Conservation (phyloP, 2,329 filamentous ascomycete genomes). For the Ophiostoma novo-ulmi region DNA sequence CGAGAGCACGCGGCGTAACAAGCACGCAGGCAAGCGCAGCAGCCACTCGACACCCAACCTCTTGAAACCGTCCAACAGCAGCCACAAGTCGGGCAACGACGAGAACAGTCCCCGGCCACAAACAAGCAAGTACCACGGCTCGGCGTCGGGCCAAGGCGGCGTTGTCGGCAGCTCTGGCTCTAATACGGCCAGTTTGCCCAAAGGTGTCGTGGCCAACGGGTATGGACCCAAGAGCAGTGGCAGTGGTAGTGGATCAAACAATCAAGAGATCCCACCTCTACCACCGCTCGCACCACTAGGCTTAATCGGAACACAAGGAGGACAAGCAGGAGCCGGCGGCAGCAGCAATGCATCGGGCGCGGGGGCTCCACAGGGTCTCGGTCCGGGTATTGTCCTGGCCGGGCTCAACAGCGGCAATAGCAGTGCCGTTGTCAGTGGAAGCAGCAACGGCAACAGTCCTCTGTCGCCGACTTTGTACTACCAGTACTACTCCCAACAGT, state of each 20-base stretch:
- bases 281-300: neutral
- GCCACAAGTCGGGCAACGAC: slow-evolving; percentile 37
- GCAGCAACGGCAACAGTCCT: slow-evolving; percentile 30
- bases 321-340: neutral
- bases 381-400: slow-evolving; percentile 6
- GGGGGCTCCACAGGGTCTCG: neutral
- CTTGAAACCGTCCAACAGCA: slow-evolving; percentile 43
- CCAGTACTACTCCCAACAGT: slow-evolving; percentile 23
- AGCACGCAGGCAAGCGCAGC: slow-evolving; percentile 45
- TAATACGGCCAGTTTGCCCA: slow-evolving; percentile 44
- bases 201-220: slow-evolving; percentile 50
- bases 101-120: slow-evolving; percentile 55
- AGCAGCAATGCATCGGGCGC: too few relatives aligned
- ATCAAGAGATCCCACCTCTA: neutral
- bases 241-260: slow-evolving; percentile 11
- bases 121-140: slow-evolving; percentile 52
- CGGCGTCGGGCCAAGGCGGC: slow-evolving; percentile 33
- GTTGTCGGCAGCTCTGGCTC: slow-evolving; percentile 29
- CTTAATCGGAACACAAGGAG: neutral
- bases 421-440: slow-evolving; percentile 20
- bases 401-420: slow-evolving; percentile 30
- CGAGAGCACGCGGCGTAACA: slow-evolving; percentile 52
- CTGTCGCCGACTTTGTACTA: slow-evolving; percentile 28
- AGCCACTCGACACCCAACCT: slow-evolving; percentile 58
- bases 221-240: slow-evolving; percentile 34